Conservation (phyloP, 75 land plant genomes). For the Azolla pinnata region DNA sequence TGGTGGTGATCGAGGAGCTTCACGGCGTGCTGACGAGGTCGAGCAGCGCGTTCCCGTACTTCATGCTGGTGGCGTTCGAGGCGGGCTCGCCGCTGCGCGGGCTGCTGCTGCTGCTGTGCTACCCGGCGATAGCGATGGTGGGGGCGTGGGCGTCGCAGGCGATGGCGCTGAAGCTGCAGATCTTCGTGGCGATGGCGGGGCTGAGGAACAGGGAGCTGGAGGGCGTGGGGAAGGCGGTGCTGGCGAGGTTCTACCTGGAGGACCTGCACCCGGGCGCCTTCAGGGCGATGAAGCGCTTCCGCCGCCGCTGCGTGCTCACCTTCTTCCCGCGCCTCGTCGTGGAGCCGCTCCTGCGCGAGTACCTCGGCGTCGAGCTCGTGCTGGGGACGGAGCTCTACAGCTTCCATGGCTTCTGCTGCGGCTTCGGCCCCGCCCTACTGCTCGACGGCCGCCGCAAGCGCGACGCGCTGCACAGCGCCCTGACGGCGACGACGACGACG, state of each 20-base stretch:
- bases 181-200: conserved; percentile 51
- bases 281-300: conserved; percentile 49
- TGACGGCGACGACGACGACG: too few species aligned
- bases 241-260: conserved; percentile 55
- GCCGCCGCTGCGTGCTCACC: conserved; percentile 49
- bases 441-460: too few species aligned
- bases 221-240: conserved; percentile 58
- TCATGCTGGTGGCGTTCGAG: conserved; percentile 64
- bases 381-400: conserved; percentile 51
- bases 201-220: conserved; percentile 43
- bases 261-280: conserved; percentile 59
- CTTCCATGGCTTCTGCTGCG: conserved; percentile 34
- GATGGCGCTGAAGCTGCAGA: conserved; percentile 40
- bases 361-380: conserved; percentile 41
- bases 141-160: conserved; percentile 58
- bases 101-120: conserved; percentile 34
- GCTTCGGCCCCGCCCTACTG: too few species aligned
- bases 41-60: conserved; percentile 71
- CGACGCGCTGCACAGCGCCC: too few species aligned
- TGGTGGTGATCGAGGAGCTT: conserved; percentile 56
- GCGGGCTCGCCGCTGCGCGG: conserved; percentile 46
- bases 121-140: conserved; percentile 40
- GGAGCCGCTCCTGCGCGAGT: conserved; percentile 57
- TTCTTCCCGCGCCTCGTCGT: conserved; percentile 74
- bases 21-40: conserved; percentile 56